Base-by-base conservation (phyloP, 352 stramenopile species). In the Phytophthora chlamydospora region DNA sequence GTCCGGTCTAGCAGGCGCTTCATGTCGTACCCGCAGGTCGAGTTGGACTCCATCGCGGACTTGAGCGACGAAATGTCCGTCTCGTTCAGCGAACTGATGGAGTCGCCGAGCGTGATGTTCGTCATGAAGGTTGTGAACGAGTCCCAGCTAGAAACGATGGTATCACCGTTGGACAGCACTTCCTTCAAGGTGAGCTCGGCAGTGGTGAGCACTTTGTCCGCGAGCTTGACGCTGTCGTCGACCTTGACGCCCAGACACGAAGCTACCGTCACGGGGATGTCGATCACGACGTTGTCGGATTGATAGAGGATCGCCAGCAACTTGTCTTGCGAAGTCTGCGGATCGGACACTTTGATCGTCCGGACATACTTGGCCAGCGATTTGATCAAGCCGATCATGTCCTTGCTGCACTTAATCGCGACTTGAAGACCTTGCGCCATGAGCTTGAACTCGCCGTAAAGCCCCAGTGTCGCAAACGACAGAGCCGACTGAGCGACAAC, bases 231-330 rank as follows among this genome's bases (percentile, higher is more conserved):
- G 0, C 53, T 34, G 1, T 78, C 63, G 7, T 66, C 49, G 19
- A 68, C 54, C 41, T 64, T 68, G 16, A 62, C 58, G 32, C 76
- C 76, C 0, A 80, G 35, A 34, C 79, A 89, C 3, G 63, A 66
- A 11, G 66, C 50, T 34, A 89, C 68, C 17, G 72, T 74, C 8
- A 78, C 49, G 1, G 79, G 79, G 9, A 89, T 58, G 24, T 88
- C 76, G 42, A 77, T 68, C 5, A 76, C 60, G 1, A 74, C 71
- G 5, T 85, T 68, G 52, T 85, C 71, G 4, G 64, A 75, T 33
- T 89, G 71, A 29, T 76, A 76, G 12, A 89, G 41, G 43, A 79
- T 47, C 13, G 61, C 61, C 6, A 78, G 32, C 16, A 86, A 21
- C 57, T 83, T 43, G 14, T 83, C 68, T 45, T 76, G 21, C 4